Evolutionary conservation across 306 rosid species (phyloP), one percentile per base, ranked within the genome.

Genomic region (Castanea sativa): DNA sequence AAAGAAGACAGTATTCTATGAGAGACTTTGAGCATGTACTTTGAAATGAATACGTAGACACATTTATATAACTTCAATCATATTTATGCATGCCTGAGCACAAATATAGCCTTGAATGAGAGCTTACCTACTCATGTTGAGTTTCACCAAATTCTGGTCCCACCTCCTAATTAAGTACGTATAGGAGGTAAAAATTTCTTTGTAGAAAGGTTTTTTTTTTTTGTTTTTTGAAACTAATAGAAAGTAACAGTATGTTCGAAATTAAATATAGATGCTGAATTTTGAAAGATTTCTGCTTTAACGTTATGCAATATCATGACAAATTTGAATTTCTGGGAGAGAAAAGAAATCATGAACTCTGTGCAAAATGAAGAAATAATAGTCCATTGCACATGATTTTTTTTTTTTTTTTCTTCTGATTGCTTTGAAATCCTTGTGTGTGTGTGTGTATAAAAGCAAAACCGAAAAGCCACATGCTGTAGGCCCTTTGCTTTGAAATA

Each of bases 381-480:
- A 7, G 1, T 58, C 4, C 64, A n/a, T 21, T 58, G 27, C 27
- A 7, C 20, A 10, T 58, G 30, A 58, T 27, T 21, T 56, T 25
- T n/a, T 56, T n/a, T 27, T 21, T 56, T 25, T n/a, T 20, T 21
- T 21, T 23, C 25, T 18, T 60, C 33, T 10, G 27, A 12, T 23
- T 9, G 25, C 33, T 10, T 60, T 12, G 67, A 60, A 60, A 11
- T 0, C 27, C 6, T 5, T 23, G 32, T 15, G 7, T 18, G 13
- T 20, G 23, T 58, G 29, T 29, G 13, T 10, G 13, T 20, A 59
- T 23, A 60, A 60, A 12, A 0, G 67, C 67, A 21, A 60, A 60
- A 60, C 30, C 15, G 5, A 60, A 60, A 58, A 21, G 49, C 25
- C 76, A 73, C 76, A 57, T 73, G 79, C 73, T 65, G 76, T 65